Percentiles rank a stretch among this genome's conserved stretches.
Conservation (phyloP, 768 basidiomycete genomes). For the Auricularia sp. region DNA sequence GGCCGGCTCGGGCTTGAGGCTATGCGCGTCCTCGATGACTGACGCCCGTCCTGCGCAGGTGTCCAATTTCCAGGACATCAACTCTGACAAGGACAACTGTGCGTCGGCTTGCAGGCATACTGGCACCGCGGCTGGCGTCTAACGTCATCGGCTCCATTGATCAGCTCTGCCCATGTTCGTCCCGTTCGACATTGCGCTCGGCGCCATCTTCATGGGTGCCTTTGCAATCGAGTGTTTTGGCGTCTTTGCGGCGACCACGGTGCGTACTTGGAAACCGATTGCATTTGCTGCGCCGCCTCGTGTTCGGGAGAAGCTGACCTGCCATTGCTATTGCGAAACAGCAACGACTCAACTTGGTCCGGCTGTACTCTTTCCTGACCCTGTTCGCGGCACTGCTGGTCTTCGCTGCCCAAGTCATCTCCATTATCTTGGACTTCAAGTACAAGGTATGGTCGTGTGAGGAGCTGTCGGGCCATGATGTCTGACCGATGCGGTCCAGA, state of each 20-base stretch:
- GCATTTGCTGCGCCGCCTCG: not conserved
- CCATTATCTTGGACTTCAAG: conserved; percentile 54
- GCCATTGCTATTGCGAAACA: conserved; percentile 14
- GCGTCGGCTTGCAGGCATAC: conserved; percentile 16
- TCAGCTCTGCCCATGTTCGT: conserved; percentile 33
- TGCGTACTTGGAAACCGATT: conserved; percentile 24
- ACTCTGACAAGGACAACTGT: conserved; percentile 36
- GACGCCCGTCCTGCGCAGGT: conserved; percentile 32
- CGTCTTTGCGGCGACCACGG: conserved; percentile 37
- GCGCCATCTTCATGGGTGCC: conserved; percentile 43
- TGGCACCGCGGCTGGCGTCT: not conserved
- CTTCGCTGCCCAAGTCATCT: conserved; percentile 41
- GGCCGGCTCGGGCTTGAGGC: not conserved
- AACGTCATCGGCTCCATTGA: not conserved
- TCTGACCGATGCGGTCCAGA: conserved; percentile 18
- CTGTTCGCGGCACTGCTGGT: conserved; percentile 38
- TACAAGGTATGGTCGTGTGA: conserved; percentile 41
- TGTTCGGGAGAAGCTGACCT: not conserved
- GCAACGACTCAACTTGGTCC: conserved; percentile 48
- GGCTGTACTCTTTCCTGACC: conserved; percentile 47
- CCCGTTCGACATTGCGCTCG: conserved; percentile 49
- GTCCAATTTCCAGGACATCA: conserved; percentile 48
- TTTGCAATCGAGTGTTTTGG: conserved; percentile 49
- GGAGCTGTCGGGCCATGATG: not conserved
- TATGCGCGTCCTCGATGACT: not conserved